Conservation (phyloP, 768 basidiomycete species). For the Piloderma croceum region DNA sequence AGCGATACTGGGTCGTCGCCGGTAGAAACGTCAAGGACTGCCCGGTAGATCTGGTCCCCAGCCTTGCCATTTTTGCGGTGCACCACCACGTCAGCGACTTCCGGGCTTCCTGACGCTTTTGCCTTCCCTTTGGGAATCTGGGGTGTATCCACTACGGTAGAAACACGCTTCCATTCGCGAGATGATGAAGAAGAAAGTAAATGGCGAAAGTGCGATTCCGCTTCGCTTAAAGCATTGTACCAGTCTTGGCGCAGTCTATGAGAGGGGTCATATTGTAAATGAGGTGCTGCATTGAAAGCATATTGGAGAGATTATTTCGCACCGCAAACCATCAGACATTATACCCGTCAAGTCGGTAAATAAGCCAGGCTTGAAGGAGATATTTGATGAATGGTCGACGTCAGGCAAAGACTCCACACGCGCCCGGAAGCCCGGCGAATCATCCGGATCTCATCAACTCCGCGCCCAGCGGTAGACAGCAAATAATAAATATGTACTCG, state of each 20-base stretch:
- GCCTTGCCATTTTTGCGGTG: constrained; percentile 65
- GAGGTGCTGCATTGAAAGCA: constrained; percentile 4
- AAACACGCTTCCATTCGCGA: constrained; percentile 77
- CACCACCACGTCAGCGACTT: constrained; percentile 67
- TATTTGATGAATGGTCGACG: too few species aligned
- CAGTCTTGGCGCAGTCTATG: constrained; percentile 76
- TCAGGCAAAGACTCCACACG: too few species aligned
- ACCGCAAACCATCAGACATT: constrained; percentile 64
- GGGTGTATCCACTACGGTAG: constrained; percentile 36
- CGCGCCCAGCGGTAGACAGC: too few species aligned
- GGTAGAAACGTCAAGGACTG: constrained; percentile 71
- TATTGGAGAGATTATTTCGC: constrained; percentile 9
- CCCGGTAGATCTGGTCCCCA: constrained; percentile 76
- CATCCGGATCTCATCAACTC: too few species aligned
- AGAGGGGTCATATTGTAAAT: too few species aligned
- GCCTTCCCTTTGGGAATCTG: constrained; percentile 55
- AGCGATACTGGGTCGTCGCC: constrained; percentile 53
- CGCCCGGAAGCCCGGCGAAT: too few species aligned
- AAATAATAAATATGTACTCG: too few species aligned
- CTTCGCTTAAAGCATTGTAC: constrained; percentile 67
- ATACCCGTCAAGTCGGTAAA: too few species aligned
- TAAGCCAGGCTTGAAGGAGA: too few species aligned
- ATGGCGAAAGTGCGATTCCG: constrained; percentile 73
- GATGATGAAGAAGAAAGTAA: constrained; percentile 67
- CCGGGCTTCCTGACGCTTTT: constrained; percentile 42